A percentile compares a stretch with the other conserved stretches of the same genome.
Conservation (phyloP, 768 basidiomycete species). For the Agaricus sinodeliciosus region DNA sequence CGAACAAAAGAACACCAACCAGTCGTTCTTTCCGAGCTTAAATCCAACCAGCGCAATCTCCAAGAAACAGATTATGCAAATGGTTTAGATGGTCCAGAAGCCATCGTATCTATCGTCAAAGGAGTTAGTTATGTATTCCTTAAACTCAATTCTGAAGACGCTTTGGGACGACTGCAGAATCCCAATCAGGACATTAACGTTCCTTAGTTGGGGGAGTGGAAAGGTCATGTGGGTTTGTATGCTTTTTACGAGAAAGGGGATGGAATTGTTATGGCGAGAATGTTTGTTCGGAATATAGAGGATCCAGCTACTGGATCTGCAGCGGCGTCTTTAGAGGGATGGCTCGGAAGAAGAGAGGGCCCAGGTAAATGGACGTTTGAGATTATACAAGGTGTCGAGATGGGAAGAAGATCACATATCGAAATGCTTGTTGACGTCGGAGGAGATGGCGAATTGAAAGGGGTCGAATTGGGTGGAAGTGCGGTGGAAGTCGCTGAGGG, state of each 20-base stretch:
- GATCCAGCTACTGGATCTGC: conserved; percentile 44
- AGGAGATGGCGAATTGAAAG: conserved; percentile 20
- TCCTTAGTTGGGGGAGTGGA: conserved; percentile 32
- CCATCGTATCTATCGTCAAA: conserved; percentile 37
- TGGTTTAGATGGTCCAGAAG: conserved; percentile 25
- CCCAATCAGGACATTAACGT: conserved; percentile 19
- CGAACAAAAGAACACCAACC: conserved; percentile 31
- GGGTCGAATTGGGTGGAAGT: conserved; percentile 31
- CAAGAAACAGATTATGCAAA: conserved; percentile 28
- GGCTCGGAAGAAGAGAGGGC: conserved; percentile 29
- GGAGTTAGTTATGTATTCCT: conserved; percentile 40
- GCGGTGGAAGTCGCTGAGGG: conserved; percentile 38
- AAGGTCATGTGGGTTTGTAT: conserved; percentile 28
- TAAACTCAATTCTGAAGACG: conserved; percentile 30
- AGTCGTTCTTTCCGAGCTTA: conserved; percentile 19
- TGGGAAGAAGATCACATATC: conserved; percentile 39
- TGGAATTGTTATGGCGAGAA: conserved; percentile 30
- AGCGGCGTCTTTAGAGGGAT: conserved; percentile 35
- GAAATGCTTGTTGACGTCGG: conserved; percentile 28
- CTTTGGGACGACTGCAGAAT: conserved; percentile 25
- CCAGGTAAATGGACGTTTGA: conserved; percentile 28
- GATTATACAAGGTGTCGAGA: conserved; percentile 39
- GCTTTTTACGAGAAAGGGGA: conserved; percentile 27
- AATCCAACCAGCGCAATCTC: conserved; percentile 23
- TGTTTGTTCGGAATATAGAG: conserved; percentile 34